These are phyloP conservation scores for Paraglomus occultum DNA, from an alignment of 192 early-diverging fungal species.

Conservation along the genomic window DNA sequence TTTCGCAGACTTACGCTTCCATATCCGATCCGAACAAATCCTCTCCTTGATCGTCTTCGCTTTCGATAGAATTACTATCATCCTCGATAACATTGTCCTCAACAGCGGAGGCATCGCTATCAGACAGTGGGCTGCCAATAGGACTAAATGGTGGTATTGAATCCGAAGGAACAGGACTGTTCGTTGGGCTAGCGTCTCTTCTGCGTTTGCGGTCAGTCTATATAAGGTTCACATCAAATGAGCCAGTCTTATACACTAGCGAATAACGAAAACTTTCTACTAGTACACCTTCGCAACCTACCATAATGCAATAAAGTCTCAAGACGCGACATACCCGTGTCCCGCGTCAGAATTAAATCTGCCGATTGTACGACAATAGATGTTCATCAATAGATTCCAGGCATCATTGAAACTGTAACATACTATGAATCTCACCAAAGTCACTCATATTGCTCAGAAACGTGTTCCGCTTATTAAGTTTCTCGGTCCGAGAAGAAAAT, in stretches of 20 bases:
- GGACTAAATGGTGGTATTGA: slow-evolving; percentile 46
- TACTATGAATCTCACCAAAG: not conserved
- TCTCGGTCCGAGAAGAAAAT: slow-evolving; percentile 35
- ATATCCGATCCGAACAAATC: slow-evolving; percentile 88
- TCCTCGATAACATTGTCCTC: slow-evolving; percentile 58
- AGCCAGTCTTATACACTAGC: too few species aligned
- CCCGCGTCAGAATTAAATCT: too few species aligned
- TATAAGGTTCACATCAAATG: too few species aligned
- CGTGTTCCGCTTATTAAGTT: slow-evolving; percentile 41
- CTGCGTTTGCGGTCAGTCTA: slow-evolving; percentile 53
- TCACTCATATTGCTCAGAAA: slow-evolving; percentile 28
- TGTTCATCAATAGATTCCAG: too few species aligned
- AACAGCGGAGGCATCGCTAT: slow-evolving; percentile 46
- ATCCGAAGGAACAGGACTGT: slow-evolving; percentile 43
- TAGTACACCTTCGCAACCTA: too few species aligned
- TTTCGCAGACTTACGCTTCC: slow-evolving; percentile 59
- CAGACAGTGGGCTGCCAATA: slow-evolving; percentile 31
- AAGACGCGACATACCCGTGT: too few species aligned
- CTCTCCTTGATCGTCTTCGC: slow-evolving; percentile 73
- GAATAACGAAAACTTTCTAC: too few species aligned
- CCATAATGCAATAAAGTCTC: too few species aligned
- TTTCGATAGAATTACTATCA: slow-evolving; percentile 42
- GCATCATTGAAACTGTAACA: too few species aligned
- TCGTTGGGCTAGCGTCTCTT: slow-evolving; percentile 45
- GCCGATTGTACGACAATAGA: too few species aligned